Evolutionary conservation across 1,139 yeast genomes (phyloP), one percentile per base, ranked within the genome.

Genomic region (Hyphopichia khmerensis): DNA sequence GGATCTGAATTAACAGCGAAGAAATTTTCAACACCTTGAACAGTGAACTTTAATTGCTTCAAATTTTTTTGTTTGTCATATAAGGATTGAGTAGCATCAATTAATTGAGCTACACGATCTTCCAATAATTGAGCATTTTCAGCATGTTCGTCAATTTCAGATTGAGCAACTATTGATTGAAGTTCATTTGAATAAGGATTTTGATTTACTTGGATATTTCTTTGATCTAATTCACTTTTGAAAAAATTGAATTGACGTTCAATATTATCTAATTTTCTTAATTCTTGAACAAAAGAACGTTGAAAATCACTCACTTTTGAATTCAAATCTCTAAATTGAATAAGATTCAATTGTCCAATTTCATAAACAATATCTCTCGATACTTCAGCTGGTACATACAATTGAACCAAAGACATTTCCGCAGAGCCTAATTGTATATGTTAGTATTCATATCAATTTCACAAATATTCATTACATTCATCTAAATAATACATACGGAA

Each of bases 391-490:
- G 91, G 90, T 41, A 85, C 81, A 56, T 84, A 85, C 53, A 86
- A 64, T 58, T 85, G 88, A 36, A 84, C 79, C 62, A 84, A 76
- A 18, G 88, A 79, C 93, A 85, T 85, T 54, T 82, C 87, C 78
- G 93, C 93, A 40, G 93, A 85, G 59, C 73, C 72, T 68, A 48
- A 36, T 40, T 11, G 15, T 26, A 16, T n/a, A 6, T 32, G 58
- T 55, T 52, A 55, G 59, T 56, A 49, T 31, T 30, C 8, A 6
- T n/a, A n/a, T n/a, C n/a, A n/a, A n/a, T n/a, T n/a, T 6, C n/a
- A 27, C n/a, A 27, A 27, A 27, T 13, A 4, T 7, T 27, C 13
- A 8, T 34, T n/a, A 13, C 30, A 30, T 4, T 31, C 35, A n/a
- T n/a, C n/a, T n/a, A 9, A 21, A 9, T 11, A 26, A 17, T 43